Evolutionary conservation across 768 basidiomycete genomes (phyloP).

Genomic region (Phlebiopsis gigantea): DNA sequence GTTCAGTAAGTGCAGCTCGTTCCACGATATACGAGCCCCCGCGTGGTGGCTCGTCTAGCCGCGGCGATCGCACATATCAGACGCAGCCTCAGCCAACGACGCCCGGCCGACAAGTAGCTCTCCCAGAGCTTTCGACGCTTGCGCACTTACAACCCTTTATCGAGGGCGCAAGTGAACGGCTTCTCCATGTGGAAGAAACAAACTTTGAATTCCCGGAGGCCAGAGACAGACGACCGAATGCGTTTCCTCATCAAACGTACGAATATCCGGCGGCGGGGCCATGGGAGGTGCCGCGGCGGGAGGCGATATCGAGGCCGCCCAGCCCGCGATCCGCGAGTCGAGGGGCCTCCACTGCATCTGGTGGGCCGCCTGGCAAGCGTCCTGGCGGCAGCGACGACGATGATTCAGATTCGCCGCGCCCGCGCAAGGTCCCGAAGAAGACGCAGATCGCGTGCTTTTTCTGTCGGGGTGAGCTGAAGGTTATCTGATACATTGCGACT

Average conservation of each 20-base stretch:
- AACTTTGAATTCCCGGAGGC: too few relatives aligned
- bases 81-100: neutral
- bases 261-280: neutral
- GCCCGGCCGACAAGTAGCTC: too few relatives aligned
- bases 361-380: conserved; percentile 4
- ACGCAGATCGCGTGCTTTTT: conserved; percentile 70
- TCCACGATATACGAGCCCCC: conserved; percentile 7
- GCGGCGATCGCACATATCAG: too few relatives aligned
- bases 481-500: too few relatives aligned
- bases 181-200: too few relatives aligned
- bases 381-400: conserved; percentile 6
- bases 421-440: conserved; percentile 30
- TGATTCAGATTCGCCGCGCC: neutral
- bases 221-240: too few relatives aligned
- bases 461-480: conserved; percentile 63
- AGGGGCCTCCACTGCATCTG: neutral
- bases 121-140: too few relatives aligned
- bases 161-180: too few relatives aligned
- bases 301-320: neutral
- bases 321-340: neutral
- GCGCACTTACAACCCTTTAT: too few relatives aligned
- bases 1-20: neutral
- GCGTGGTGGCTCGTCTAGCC: too few relatives aligned
- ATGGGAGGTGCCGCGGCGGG: neutral
- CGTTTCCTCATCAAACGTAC: too few relatives aligned